phyloP scores from a whole-genome alignment of 129 eudicot species.

The Tagetes patula region DNA sequence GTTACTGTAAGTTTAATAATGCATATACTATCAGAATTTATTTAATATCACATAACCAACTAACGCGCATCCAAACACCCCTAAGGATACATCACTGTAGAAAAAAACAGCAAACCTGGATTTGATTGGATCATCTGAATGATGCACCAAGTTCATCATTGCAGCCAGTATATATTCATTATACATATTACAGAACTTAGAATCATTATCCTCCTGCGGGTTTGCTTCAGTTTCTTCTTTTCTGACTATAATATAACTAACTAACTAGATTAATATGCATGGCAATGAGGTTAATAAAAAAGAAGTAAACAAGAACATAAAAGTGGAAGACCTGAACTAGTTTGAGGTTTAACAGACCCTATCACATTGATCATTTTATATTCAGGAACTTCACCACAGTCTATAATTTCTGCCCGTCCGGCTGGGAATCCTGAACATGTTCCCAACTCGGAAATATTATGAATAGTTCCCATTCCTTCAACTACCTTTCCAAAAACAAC shows the following conservation, averaged over 20 bases:
- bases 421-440: constrained; percentile 64
- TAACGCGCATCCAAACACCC: not conserved
- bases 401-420: constrained; percentile 55
- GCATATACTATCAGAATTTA: not conserved
- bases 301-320: no score
- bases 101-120: constrained; percentile 53
- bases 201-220: no score
- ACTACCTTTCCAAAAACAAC: constrained; percentile 92
- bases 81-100: not conserved
- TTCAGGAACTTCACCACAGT: constrained; percentile 71
- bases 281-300: not conserved
- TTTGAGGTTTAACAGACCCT: constrained; percentile 39
- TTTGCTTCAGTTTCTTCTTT: no score
- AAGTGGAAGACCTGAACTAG: no score
- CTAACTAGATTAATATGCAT: no score
- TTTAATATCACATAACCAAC: not conserved
- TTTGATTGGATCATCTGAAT: constrained; percentile 40
- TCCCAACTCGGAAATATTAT: constrained; percentile 77
- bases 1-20: no score
- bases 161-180: no score
- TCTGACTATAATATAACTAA: no score
- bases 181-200: no score
- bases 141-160: not conserved
- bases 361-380: constrained; percentile 32
- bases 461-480: constrained; percentile 71